Evolutionary conservation across 2,329 filamentous ascomycete genomes (phyloP).

Genomic region (Cercospora brassicicola): DNA sequence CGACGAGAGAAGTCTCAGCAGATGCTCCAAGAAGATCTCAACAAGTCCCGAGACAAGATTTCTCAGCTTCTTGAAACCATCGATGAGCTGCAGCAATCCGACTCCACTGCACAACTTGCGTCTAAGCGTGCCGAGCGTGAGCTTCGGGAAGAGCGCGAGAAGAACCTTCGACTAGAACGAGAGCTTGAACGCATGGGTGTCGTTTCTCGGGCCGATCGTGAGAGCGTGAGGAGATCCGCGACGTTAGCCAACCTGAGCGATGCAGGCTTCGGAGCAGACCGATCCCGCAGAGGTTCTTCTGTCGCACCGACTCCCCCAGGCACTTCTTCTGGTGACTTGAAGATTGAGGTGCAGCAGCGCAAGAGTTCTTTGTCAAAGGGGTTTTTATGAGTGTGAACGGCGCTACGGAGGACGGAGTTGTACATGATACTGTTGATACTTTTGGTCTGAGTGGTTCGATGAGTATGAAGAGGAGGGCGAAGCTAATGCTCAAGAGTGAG

Average conservation of each 20-base stretch:
- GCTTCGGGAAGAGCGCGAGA: slow-evolving; percentile 84
- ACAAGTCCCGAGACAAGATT: slow-evolving; percentile 83
- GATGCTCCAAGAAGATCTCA: slow-evolving; percentile 78
- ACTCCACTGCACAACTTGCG: slow-evolving; percentile 76
- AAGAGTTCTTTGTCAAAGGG: slow-evolving; percentile 50
- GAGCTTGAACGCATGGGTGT: slow-evolving; percentile 67
- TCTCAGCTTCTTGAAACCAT: slow-evolving; percentile 87
- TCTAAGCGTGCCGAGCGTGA: slow-evolving; percentile 87
- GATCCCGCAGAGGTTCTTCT: slow-evolving; percentile 46
- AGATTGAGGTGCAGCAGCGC: slow-evolving; percentile 41
- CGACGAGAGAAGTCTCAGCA: slow-evolving; percentile 84
- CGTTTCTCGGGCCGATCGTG: slow-evolving; percentile 71
- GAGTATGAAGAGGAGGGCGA: slow-evolving; percentile 8
- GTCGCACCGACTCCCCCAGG: slow-evolving; percentile 41
- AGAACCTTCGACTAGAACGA: slow-evolving; percentile 74
- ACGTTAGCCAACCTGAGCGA: slow-evolving; percentile 46
- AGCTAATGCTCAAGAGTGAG: slow-evolving; percentile 25
- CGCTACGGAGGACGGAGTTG: slow-evolving; percentile 25
- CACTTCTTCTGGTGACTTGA: slow-evolving; percentile 35
- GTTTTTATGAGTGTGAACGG: slow-evolving; percentile 49
- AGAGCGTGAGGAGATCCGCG: slow-evolving; percentile 36
- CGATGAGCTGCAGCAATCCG: slow-evolving; percentile 86
- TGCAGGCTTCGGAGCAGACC: slow-evolving; percentile 39
- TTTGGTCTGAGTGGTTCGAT: slow-evolving; percentile 4
- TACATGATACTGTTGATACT: slow-evolving; percentile 11